These are phyloP conservation scores for Angophora floribunda DNA, from an alignment of 345 rosid genomes.

Conservation along the genomic window DNA sequence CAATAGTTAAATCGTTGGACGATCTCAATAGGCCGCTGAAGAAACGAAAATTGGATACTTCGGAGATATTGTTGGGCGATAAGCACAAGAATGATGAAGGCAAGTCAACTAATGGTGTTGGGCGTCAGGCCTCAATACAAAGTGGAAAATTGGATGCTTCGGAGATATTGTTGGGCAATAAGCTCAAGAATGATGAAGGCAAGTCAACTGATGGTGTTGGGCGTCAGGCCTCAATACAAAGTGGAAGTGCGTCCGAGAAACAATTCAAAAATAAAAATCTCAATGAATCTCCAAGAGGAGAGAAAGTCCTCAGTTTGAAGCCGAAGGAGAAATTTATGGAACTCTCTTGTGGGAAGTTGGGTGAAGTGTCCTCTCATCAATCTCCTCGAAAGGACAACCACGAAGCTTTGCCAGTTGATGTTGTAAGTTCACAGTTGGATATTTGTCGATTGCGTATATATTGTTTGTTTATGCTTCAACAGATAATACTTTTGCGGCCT, in stretches of 20 bases:
- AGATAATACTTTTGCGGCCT: not conserved
- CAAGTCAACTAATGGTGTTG: not conserved
- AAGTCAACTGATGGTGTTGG: constrained; percentile 1
- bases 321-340: constrained; percentile 14
- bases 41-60: constrained; percentile 26
- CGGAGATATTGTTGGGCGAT: constrained; percentile 8
- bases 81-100: constrained; percentile 12
- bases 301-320: constrained; percentile 7
- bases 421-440: constrained; percentile 40
- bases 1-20: not conserved
- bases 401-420: constrained; percentile 27
- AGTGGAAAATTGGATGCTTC: constrained; percentile 6
- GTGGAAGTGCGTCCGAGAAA: not conserved
- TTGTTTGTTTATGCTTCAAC: not conserved
- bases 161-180: constrained; percentile 8
- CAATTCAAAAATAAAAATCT: constrained; percentile 1
- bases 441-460: not conserved
- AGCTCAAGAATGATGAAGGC: constrained; percentile 11
- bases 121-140: constrained; percentile 1
- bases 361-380: constrained; percentile 3
- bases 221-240: not conserved
- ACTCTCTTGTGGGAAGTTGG: constrained; percentile 15
- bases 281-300: constrained; percentile 7
- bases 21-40: constrained; percentile 26
- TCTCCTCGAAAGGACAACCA: constrained; percentile 8